Percentiles rank a stretch among this genome's conserved stretches.
Evolutionary conservation across 2,329 filamentous ascomycete genomes (phyloP).

Genomic region (Berkeleyomyces rouxiae): DNA sequence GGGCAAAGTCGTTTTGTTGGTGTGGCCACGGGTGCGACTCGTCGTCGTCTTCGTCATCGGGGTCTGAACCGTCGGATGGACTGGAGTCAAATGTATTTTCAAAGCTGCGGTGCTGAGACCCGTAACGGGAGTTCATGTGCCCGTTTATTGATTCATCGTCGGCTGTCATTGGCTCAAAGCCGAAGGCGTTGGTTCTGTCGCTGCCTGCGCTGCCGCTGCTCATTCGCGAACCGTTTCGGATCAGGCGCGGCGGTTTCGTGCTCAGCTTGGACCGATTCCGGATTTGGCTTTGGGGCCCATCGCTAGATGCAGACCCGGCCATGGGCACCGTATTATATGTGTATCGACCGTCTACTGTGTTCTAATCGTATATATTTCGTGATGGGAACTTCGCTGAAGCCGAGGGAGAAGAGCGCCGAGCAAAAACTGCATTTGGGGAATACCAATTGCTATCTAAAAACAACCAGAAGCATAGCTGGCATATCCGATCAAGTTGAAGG

Average conservation of each 20-base stretch:
- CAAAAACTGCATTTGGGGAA: neutral
- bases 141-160: constrained; percentile 1
- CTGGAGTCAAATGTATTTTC: neutral
- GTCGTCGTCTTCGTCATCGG: neutral
- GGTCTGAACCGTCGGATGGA: neutral
- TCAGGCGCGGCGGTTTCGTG: neutral
- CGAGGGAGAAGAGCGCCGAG: neutral
- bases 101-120: neutral
- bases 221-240: neutral
- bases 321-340: neutral
- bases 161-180: constrained; percentile 3
- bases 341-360: neutral
- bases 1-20: constrained; percentile 43
- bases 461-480: neutral
- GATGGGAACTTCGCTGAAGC: neutral
- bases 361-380: neutral
- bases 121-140: neutral
- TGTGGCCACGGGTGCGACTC: constrained; percentile 27
- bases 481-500: neutral
- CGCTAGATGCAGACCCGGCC: neutral
- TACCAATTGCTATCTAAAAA: neutral
- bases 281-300: neutral
- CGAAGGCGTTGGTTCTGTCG: neutral
- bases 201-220: neutral
- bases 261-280: neutral